Base-by-base conservation (phyloP, 2,329 filamentous ascomycete species). In the Aspergillus niger region DNA sequence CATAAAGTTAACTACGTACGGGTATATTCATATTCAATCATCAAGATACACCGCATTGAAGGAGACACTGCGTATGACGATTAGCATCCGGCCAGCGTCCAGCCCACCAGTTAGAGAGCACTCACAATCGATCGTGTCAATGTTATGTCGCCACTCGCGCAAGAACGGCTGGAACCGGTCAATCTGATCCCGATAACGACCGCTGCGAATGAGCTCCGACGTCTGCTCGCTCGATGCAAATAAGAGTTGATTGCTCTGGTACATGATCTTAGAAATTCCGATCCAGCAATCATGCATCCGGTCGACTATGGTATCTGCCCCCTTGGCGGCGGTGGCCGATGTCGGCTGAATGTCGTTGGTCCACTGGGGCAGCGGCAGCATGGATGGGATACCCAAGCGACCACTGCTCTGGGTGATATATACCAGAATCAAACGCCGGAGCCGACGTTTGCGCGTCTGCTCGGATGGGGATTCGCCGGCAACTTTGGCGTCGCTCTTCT, bases 331-430 rank as follows among this genome's bases (percentile, higher is more conserved):
- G 47, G 69, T 67, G 58, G 67, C 57, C 5, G 69, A 63, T 5
- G 69, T 68, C 13, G 75, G 72, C 39, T 75, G 72, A 17, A 74
- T 74, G 57, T 78, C 75, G 56, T 72, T 72, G 20, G 75, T 72
- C 76, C 77, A 80, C 60, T 79, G 75, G 5, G 77, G 73, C 36
- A 79, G 68, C 2, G 93, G 92, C 2, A 97, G 89, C 91, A 97
- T 97, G 55, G 91, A 96, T 0, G 92, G 96, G 81, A 96, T 91
- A 1, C 92, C 93, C 10, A 99, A 84, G 17, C 95, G 88, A 17
- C 94, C 95, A 63, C 92, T 94, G n/a, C 96, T 89, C 76, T 98
- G 93, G 1, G 91, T 94, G 43, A 96, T 86, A 73, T 98, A 98
- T 61, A 97, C 92, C 58, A 97, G 82, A 7, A 99, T 85, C 5